Evolutionary conservation across 2,329 filamentous ascomycete species (phyloP), one percentile per base, ranked within the genome.

Genomic region (Fusarium cyanostomum): DNA sequence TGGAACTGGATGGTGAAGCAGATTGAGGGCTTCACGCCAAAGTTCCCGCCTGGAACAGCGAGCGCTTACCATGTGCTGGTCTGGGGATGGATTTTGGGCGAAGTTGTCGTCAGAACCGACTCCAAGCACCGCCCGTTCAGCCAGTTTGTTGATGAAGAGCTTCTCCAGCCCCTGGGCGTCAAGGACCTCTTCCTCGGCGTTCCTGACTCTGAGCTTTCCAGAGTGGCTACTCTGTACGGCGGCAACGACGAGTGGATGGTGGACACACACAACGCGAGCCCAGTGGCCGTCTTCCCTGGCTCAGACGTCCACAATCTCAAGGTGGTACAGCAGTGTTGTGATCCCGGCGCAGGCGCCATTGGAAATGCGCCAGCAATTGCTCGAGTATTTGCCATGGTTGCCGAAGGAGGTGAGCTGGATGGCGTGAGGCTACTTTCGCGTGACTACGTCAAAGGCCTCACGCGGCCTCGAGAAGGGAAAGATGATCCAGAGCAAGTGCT

Each of bases 31-130:
- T 43, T 41, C 2, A 38, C 33, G 2, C 55, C 49, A 15, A 35
- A 42, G 15, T 49, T 53, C 18, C 11, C 27, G 1, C 54, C 54
- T 3, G 54, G 48, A 16, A 46, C 24, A 9, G 33, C 26, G 3
- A 57, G 52, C 5, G 54, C 54, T 27, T 57, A 57, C 13, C 54
- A 52, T 8, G 54, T 57, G 1, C 21, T 57, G 7, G 34, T 52
- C 8, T 57, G 54, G 54, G 54, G 54, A 4, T 57, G 48, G 54
- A 52, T 57, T 18, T 3, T 46, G 18, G 54, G 54, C 12, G 41
- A 57, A n/a, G 26, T 57, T 10, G 54, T 57, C 2, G 12, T 24
- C 21, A 30, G 34, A 11, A 57, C 54, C 2, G 48, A 57, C 18
- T 49, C 55, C 7, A 38, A 42, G 21, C 30, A 42, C 6, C 41